Evolutionary conservation across 1,284 basidiomycete genomes (phyloP), one percentile per base, ranked within the genome.

Genomic region (Lentinula novae-zelandiae): DNA sequence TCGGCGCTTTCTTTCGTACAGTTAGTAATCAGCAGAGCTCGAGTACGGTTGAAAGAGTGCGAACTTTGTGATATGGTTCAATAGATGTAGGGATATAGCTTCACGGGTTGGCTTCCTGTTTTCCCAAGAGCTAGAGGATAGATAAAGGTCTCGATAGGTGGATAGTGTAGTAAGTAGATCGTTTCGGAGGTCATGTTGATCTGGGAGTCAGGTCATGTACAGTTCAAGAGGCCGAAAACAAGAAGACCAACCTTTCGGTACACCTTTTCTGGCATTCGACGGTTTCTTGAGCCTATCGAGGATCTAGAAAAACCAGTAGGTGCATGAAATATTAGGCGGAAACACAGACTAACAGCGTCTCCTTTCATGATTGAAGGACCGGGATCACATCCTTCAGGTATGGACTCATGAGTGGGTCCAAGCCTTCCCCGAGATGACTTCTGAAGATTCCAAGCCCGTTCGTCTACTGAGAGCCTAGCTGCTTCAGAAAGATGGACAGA

Each of bases 61-160:
- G 63, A 69, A 94, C 95, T 90, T 96, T 57, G 86, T 84, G 54
- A 95, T 82, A 74, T 97, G 95, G 68, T 95, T 93, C 57, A 96
- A 71, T 1, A 83, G 82, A 71, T 96, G 94, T 8, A 95, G 75
- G 3, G 90, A 76, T 1, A 87, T 79, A 1, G 84, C 84, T 67
- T 92, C 85, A 44, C 92, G 83, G 42, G 85, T 77, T 15, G 73
- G 74, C 64, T 76, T 76, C 59, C 82, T 80, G 2, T 78, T 78
- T 20, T 85, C 83, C 60, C 85, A 73, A 9, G 84, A 75, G 50
- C 86, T 77, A 6, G 82, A 81, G 38, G 93, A 81, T 31, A 90
- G 71, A 69, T 90, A 92, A 34, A 96, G 69, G 70, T 97, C 94
- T 64, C 84, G 80, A 64, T 93, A 83, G 1, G 84, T 75, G 0